A percentile compares a stretch with the other conserved stretches of the same genome.
Conservation (phyloP, 768 basidiomycete genomes). For the Kwoniella sp. region DNA sequence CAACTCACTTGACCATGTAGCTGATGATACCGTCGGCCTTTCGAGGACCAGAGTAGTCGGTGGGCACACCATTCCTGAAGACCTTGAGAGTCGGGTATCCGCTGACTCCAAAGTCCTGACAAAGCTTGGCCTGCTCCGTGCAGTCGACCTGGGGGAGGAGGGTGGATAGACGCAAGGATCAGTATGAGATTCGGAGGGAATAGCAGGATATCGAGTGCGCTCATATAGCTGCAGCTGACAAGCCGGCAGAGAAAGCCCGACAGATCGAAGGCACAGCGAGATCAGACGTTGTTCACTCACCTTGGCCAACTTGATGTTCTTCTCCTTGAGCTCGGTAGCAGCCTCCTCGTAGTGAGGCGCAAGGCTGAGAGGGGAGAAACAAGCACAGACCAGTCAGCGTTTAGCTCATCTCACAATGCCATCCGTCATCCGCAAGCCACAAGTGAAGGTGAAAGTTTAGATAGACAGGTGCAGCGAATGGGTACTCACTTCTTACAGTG, state of each 20-base stretch:
- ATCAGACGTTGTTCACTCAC: conserved; percentile 19
- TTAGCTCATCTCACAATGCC: not conserved
- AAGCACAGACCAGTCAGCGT: not conserved
- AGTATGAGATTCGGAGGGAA: not conserved
- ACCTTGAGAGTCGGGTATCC: conserved; percentile 95
- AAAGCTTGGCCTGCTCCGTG: conserved; percentile 89
- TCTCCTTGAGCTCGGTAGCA: conserved; percentile 81
- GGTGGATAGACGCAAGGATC: not conserved
- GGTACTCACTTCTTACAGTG: conserved; percentile 74
- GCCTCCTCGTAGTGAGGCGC: conserved; percentile 90
- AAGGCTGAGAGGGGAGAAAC: conserved; percentile 62
- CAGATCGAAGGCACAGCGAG: not conserved
- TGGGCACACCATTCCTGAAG: conserved; percentile 77
- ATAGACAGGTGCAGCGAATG: not conserved
- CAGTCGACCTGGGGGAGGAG: conserved; percentile 70
- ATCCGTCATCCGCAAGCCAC: no score
- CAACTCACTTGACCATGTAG: conserved; percentile 90
- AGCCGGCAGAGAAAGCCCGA: not conserved
- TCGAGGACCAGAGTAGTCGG: conserved; percentile 83
- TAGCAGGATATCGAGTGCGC: not conserved
- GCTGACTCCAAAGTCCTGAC: conserved; percentile 80
- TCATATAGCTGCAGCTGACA: not conserved
- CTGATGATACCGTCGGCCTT: conserved; percentile 94
- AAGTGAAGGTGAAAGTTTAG: not conserved
- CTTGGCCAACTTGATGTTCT: conserved; percentile 89